phyloP scores from a whole-genome alignment of 176 grass and related monocot species.

The Triticum urartu region DNA sequence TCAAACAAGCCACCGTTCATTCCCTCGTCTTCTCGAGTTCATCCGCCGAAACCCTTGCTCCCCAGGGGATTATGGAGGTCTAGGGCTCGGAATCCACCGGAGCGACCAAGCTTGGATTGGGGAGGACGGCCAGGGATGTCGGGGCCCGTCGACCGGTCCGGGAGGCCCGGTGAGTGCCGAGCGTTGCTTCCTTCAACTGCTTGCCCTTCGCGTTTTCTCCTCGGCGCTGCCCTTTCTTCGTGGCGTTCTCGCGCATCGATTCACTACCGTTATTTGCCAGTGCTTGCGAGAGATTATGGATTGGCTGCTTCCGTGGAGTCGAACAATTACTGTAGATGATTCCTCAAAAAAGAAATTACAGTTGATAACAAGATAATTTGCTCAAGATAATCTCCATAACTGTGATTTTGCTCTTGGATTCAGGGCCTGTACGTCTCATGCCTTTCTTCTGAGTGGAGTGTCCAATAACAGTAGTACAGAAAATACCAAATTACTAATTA shows the following conservation, averaged over 20 bases:
- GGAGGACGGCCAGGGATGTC: constrained; percentile 45
- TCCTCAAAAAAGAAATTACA: background rate
- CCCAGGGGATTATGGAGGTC: background rate
- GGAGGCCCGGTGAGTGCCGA: constrained; percentile 57
- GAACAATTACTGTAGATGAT: background rate
- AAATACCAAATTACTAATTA: background rate
- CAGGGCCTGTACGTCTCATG: background rate
- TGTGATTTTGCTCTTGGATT: background rate
- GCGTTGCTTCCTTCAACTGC: constrained; percentile 6
- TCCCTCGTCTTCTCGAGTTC: background rate
- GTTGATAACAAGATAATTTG: background rate
- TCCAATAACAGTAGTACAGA: background rate
- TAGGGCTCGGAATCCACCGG: constrained; percentile 8
- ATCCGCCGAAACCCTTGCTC: background rate
- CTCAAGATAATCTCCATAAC: background rate
- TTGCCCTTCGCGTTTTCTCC: background rate
- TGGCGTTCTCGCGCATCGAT: constrained; percentile 1
- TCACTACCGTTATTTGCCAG: background rate
- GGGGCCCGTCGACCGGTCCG: constrained; percentile 38
- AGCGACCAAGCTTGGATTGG: background rate
- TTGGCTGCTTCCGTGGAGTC: background rate
- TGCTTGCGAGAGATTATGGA: background rate
- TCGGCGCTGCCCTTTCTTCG: background rate
- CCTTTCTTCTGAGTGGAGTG: background rate
- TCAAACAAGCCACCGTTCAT: constrained; percentile 13